Conservation (phyloP, 2,329 filamentous ascomycete species). For the Colletotrichum sublineola region DNA sequence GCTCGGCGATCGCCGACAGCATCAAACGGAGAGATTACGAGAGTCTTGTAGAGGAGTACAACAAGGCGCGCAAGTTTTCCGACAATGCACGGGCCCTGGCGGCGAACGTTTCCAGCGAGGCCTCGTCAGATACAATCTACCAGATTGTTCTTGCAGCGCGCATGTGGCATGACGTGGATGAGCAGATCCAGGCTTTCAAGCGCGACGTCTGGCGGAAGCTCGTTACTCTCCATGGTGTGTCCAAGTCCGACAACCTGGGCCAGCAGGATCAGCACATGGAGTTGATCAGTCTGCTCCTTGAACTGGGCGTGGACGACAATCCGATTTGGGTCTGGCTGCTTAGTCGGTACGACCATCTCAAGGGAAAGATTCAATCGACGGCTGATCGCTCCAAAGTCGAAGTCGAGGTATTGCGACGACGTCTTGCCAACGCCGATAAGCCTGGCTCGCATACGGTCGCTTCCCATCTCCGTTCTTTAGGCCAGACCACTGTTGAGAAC, state of each 20-base stretch:
- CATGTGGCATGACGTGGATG: constrained; percentile 95
- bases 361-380: constrained; percentile 82
- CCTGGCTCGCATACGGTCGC: constrained; percentile 78
- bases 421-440: constrained; percentile 80
- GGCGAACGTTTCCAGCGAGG: constrained; percentile 64
- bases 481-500: constrained; percentile 74
- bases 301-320: constrained; percentile 94
- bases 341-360: constrained; percentile 90
- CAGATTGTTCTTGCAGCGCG: constrained; percentile 88
- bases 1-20: constrained; percentile 80
- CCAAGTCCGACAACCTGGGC: constrained; percentile 61
- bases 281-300: constrained; percentile 88
- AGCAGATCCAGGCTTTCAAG: constrained; percentile 89
- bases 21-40: constrained; percentile 95
- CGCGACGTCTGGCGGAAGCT: constrained; percentile 89
- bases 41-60: constrained; percentile 86
- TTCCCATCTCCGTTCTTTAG: constrained; percentile 80
- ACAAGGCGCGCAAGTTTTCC: constrained; percentile 83
- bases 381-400: constrained; percentile 92
- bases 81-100: constrained; percentile 80
- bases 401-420: constrained; percentile 89
- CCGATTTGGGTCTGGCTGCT: constrained; percentile 97
- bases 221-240: constrained; percentile 73
- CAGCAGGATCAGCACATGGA: constrained; percentile 90
- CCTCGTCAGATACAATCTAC: constrained; percentile 82